A percentile compares a stretch with the other conserved stretches of the same genome.
Conservation (phyloP, 176 grass and related monocot species). For the Phoenix dactylifera region DNA sequence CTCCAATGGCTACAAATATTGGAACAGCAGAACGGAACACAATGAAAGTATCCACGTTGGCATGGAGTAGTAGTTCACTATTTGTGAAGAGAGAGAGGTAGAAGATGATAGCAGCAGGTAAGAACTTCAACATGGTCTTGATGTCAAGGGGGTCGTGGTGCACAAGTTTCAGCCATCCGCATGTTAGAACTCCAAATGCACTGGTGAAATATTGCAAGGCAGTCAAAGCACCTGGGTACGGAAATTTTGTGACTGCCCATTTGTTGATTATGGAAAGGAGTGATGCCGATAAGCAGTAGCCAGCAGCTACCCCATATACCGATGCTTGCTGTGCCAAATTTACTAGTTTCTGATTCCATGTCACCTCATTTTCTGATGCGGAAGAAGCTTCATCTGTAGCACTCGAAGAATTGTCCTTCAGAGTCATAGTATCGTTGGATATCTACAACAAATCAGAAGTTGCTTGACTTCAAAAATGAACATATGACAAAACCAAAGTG, state of each 20-base stretch:
- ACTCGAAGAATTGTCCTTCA: conserved; percentile 23
- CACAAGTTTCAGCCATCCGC: conserved; percentile 57
- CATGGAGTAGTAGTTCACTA: conserved; percentile 68
- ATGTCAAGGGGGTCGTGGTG: conserved; percentile 51
- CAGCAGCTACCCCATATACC: conserved; percentile 69
- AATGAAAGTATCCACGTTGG: conserved; percentile 87
- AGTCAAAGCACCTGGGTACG: conserved; percentile 61
- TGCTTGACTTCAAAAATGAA: conserved; percentile 1
- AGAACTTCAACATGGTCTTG: conserved; percentile 79
- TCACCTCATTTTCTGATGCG: conserved; percentile 27
- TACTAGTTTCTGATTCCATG: conserved; percentile 29
- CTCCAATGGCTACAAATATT: conserved; percentile 68
- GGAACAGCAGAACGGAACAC: conserved; percentile 77
- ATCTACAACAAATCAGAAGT: conserved; percentile 36
- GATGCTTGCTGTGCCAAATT: conserved; percentile 46
- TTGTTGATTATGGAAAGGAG: conserved; percentile 81
- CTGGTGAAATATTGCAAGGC: conserved; percentile 71
- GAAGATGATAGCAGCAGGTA: conserved; percentile 83
- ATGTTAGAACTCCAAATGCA: conserved; percentile 61
- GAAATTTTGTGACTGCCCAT: conserved; percentile 87
- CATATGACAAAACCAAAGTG: too few relatives aligned
- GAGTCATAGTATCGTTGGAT: conserved; percentile 29
- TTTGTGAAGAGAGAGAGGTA: conserved; percentile 88
- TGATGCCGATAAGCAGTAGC: conserved; percentile 72
- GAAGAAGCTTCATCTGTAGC: conserved; percentile 14